Percentiles rank a stretch among this genome's conserved stretches.
phyloP scores from a whole-genome alignment of 129 eudicot genomes.

The Flaveria sonorensis region DNA sequence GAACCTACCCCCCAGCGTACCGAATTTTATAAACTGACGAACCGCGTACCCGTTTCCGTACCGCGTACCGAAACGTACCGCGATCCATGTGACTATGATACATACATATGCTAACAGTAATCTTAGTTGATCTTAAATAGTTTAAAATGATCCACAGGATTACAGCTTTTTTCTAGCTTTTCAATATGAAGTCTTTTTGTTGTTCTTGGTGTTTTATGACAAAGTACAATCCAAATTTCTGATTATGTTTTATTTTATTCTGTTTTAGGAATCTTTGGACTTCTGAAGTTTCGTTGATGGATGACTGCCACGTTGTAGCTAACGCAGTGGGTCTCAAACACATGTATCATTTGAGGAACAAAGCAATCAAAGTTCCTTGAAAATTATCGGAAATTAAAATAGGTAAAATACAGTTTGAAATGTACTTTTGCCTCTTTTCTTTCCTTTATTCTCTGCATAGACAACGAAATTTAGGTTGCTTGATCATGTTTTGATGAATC shows the following conservation, averaged over 20 bases:
- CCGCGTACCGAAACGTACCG: no score
- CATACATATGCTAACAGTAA: not conserved
- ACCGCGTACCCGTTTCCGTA: no score
- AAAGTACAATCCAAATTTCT: not conserved
- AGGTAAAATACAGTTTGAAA: conserved; percentile 11
- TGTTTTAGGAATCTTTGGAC: not conserved
- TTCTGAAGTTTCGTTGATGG: conserved; percentile 28
- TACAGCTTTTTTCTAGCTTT: not conserved
- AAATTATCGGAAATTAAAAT: not conserved
- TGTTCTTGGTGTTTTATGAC: not conserved
- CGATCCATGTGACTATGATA: no score
- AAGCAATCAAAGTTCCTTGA: conserved; percentile 8
- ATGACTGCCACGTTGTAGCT: conserved; percentile 21
- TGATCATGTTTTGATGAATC: conserved; percentile 23
- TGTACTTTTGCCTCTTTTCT: not conserved
- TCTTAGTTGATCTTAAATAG: not conserved
- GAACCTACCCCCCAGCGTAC: no score
- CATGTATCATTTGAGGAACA: conserved; percentile 18
- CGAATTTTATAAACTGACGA: no score
- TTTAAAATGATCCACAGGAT: not conserved
- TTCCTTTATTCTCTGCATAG: not conserved
- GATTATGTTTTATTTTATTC: not conserved
- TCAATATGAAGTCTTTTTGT: not conserved
- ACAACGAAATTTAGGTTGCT: conserved; percentile 15
- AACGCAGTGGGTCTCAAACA: conserved; percentile 10